Evolutionary conservation across 345 rosid genomes (phyloP).

Genomic region (Lagerstroemia speciosa): DNA sequence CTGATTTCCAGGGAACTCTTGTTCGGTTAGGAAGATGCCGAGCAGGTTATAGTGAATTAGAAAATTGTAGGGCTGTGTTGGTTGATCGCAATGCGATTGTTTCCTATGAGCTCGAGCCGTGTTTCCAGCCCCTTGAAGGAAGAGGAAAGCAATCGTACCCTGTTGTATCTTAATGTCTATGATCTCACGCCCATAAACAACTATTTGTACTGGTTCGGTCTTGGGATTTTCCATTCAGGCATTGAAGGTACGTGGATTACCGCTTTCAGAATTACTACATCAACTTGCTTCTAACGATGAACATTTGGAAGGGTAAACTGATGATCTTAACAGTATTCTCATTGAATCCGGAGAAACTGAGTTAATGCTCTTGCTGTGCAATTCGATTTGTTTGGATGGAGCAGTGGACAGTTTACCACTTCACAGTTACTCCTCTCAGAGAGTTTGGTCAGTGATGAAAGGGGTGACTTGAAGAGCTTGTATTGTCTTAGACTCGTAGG

Average conservation of each 20-base stretch:
- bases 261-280: neutral
- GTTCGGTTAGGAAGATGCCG: neutral
- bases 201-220: conserved; percentile 86
- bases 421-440: too few species aligned
- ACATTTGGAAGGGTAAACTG: neutral
- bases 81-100: conserved; percentile 51
- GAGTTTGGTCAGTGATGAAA: too few species aligned
- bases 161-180: conserved; percentile 76
- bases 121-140: conserved; percentile 40
- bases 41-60: conserved; percentile 5
- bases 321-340: neutral
- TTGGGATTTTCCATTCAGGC: conserved; percentile 93
- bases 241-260: conserved; percentile 55
- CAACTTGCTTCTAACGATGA: neutral
- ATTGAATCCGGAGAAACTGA: neutral
- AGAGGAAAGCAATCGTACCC: conserved; percentile 25
- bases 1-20: neutral
- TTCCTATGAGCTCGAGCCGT: conserved; percentile 35
- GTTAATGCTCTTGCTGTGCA: neutral
- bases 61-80: conserved; percentile 5
- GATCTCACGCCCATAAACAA: conserved; percentile 92
- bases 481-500: too few species aligned
- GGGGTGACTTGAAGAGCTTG: too few species aligned
- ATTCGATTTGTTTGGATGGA: neutral
- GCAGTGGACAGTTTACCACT: neutral